Conservation (phyloP, 2,329 filamentous ascomycete genomes). For the Aspergillus spinulosporus region DNA sequence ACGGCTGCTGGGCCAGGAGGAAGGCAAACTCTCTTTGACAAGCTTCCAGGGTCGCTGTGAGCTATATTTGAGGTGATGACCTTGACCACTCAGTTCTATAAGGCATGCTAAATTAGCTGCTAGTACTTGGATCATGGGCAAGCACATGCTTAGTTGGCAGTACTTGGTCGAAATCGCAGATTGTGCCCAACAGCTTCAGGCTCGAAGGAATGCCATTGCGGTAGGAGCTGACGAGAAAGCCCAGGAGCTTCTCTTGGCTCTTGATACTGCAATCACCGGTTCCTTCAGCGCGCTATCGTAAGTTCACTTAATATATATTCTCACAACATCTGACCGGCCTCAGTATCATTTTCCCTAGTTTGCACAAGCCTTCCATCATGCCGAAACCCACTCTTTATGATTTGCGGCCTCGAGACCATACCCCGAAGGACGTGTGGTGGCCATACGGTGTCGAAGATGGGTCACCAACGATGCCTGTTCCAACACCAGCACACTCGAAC, state of each 20-base stretch:
- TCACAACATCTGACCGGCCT: background rate
- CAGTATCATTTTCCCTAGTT: background rate
- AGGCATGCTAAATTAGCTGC: background rate
- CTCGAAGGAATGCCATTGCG: background rate
- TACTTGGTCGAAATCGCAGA: background rate
- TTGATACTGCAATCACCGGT: background rate
- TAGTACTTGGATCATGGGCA: background rate
- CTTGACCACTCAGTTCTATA: background rate
- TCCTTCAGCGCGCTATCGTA: background rate
- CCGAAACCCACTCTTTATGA: background rate
- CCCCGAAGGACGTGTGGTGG: background rate
- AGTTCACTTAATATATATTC: background rate
- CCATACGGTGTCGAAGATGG: background rate
- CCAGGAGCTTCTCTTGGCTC: background rate
- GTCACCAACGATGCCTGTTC: background rate
- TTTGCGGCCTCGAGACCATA: background rate
- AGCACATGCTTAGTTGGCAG: background rate
- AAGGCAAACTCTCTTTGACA: background rate
- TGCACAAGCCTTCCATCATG: background rate
- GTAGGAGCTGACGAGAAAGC: background rate
- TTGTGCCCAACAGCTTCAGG: background rate
- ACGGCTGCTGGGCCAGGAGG: background rate
- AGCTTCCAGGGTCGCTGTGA: conserved; percentile 2
- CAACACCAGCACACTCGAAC: background rate
- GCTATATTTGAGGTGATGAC: background rate